These are phyloP conservation scores for Parathielavia appendiculata DNA, from an alignment of 495 filamentous ascomycete species.

Conservation along the genomic window DNA sequence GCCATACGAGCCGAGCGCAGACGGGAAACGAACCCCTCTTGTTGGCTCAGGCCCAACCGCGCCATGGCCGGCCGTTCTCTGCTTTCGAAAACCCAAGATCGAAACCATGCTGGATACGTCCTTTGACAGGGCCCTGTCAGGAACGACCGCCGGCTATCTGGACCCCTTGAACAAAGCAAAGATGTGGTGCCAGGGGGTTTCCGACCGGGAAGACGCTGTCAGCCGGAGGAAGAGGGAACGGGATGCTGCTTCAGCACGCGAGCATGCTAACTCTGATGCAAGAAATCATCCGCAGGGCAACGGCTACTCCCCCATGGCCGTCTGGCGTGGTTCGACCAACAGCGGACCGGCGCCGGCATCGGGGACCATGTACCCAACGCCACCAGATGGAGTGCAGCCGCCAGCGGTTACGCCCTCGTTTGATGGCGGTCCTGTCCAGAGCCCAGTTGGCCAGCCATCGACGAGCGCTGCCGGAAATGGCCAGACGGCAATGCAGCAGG, in stretches of 20 bases:
- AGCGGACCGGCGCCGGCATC: constrained; percentile 47
- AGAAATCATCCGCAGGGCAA: constrained; percentile 29
- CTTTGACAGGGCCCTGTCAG: constrained; percentile 17
- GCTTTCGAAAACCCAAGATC: constrained; percentile 42
- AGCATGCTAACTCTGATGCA: constrained; percentile 36
- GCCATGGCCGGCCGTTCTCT: constrained; percentile 48
- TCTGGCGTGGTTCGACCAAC: constrained; percentile 46
- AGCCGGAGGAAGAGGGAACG: constrained; percentile 50
- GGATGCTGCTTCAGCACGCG: constrained; percentile 43
- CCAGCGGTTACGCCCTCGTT: constrained; percentile 45
- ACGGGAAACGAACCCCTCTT: constrained; percentile 41
- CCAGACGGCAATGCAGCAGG: constrained; percentile 25
- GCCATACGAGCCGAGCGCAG: constrained; percentile 37
- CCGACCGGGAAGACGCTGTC: constrained; percentile 44
- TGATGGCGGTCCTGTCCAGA: constrained; percentile 41
- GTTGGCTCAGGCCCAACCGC: constrained; percentile 32
- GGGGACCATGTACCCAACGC: constrained; percentile 78
- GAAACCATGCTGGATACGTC: constrained; percentile 18
- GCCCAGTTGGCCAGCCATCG: constrained; percentile 40
- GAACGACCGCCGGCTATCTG: constrained; percentile 24
- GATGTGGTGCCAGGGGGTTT: constrained; percentile 55
- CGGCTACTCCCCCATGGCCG: constrained; percentile 40
- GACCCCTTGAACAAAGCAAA: constrained; percentile 66
- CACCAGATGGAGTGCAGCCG: constrained; percentile 65
- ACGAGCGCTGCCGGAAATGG: constrained; percentile 23